Conservation (phyloP, 169 alveolate species). For the Cyclospora cayetanensis region DNA sequence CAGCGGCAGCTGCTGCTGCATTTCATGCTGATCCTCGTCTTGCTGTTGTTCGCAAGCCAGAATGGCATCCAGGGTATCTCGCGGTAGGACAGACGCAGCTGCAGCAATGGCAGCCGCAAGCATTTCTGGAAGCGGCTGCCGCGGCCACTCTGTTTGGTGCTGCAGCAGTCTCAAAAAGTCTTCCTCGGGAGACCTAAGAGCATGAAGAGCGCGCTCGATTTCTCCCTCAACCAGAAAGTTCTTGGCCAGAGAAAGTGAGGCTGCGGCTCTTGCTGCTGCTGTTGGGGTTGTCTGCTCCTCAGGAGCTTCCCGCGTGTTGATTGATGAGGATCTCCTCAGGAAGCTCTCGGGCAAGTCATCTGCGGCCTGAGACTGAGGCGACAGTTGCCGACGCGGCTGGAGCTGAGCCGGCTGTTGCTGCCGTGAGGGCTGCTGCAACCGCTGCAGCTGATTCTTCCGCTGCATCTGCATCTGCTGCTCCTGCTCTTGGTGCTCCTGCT, state of each 20-base stretch:
- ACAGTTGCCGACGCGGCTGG: too few relatives aligned
- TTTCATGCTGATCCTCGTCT: not conserved
- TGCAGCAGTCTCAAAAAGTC: conserved; percentile 5
- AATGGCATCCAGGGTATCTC: not conserved
- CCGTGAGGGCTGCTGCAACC: too few relatives aligned
- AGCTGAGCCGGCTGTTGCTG: too few relatives aligned
- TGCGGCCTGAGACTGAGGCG: too few relatives aligned
- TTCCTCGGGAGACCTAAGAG: not conserved
- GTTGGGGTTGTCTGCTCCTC: too few relatives aligned
- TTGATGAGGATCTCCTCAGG: too few relatives aligned
- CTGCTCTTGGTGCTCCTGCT: not conserved
- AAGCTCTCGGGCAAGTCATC: too few relatives aligned
- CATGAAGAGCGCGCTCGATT: not conserved
- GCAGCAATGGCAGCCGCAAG: conserved; percentile 36
- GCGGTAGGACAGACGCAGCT: not conserved
- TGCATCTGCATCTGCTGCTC: too few relatives aligned
- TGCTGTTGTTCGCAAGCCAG: not conserved
- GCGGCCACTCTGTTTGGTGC: conserved; percentile 32
- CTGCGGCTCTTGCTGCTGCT: not conserved
- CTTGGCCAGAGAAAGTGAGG: not conserved
- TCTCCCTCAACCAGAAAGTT: not conserved
- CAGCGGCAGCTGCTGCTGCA: not conserved
- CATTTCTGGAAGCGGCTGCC: not conserved
- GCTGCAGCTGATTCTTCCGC: too few relatives aligned
- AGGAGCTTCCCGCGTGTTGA: too few relatives aligned